Evolutionary conservation across 2,329 filamentous ascomycete genomes (phyloP).

Genomic region (Aspergillus piperis): DNA sequence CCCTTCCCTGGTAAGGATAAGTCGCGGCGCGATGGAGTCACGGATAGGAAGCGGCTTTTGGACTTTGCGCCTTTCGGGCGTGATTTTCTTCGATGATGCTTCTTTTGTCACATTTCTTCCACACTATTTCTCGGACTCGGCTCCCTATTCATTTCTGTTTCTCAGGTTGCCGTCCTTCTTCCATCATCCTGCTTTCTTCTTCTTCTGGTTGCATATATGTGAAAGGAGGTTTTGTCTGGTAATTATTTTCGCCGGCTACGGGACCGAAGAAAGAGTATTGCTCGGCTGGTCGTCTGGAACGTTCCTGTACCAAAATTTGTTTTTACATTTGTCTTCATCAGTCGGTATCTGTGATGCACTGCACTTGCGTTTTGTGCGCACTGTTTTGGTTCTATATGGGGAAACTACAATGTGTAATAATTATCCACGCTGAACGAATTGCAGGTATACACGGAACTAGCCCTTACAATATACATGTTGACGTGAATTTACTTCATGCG

Average conservation of each 20-base stretch:
- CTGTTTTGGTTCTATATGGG: neutral
- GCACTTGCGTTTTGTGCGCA: conserved; percentile 1
- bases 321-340: conserved; percentile 2
- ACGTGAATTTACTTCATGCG: neutral
- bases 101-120: neutral
- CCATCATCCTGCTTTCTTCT: conserved; percentile 3
- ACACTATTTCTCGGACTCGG: neutral
- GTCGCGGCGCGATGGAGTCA: conserved; percentile 22
- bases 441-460: neutral
- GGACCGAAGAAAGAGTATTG: conserved; percentile 12
- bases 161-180: neutral
- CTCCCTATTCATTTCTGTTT: conserved; percentile 10
- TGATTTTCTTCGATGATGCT: conserved; percentile 3
- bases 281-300: conserved; percentile 16
- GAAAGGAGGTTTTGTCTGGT: conserved; percentile 5
- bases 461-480: neutral
- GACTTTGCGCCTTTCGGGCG: neutral
- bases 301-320: neutral
- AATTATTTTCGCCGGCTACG: neutral
- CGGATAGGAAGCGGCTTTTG: neutral
- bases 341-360: neutral
- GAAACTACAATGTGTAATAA: neutral
- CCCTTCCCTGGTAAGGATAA: conserved; percentile 6
- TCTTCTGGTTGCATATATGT: conserved; percentile 20
- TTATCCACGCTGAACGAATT: neutral